Evolutionary conservation across 2,329 filamentous ascomycete genomes (phyloP), one percentile per base, ranked within the genome.

Genomic region (Fusarium sp.): DNA sequence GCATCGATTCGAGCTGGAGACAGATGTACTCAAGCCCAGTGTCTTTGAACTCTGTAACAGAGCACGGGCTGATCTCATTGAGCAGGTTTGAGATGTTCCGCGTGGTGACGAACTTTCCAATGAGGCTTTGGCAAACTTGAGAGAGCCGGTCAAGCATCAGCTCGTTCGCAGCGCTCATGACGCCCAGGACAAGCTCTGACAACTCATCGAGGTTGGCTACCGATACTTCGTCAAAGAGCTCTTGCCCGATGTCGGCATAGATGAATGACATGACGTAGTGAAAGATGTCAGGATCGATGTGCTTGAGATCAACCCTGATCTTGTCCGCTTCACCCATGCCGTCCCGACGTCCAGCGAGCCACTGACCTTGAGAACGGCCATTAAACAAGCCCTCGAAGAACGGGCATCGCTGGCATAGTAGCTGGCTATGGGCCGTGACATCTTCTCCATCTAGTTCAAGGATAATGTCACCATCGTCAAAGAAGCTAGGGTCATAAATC

Each of bases 301-400:
- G 95, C 66, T 92, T 93, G 57, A 99, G 85, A 78, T 99, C 94
- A 50, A 99, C 91, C 40, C 87, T 88, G 65, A 98, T 86, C 79
- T 71, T 87, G 75, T 79, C 79, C 69, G 83, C 73, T 3, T 78
- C 61, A 6, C 78, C 76, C 54, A 80, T 77, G 7, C 77, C 80
- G 61, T 88, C 84, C n/a, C 91, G 90, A 63, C 95, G 90, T 35
- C 89, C 89, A 58, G 91, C 88, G 22, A 99, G 87, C 97, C 97
- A 99, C 76, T 90, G 90, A 1, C 97, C 97, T 45, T 89, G 89
- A 9, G 97, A 94, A 50, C 95, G 92, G n/a, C 97, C 97, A 76
- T 94, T 88, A 82, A 98, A 98, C 50, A 99, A 87, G 2, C 93
- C 94, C 72, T 96, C 88, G 74, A 99, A 99, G 87, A 98, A 99